Evolutionary conservation across 192 early-diverging fungal species (phyloP).

Genomic region (Spinellus fusiger): DNA sequence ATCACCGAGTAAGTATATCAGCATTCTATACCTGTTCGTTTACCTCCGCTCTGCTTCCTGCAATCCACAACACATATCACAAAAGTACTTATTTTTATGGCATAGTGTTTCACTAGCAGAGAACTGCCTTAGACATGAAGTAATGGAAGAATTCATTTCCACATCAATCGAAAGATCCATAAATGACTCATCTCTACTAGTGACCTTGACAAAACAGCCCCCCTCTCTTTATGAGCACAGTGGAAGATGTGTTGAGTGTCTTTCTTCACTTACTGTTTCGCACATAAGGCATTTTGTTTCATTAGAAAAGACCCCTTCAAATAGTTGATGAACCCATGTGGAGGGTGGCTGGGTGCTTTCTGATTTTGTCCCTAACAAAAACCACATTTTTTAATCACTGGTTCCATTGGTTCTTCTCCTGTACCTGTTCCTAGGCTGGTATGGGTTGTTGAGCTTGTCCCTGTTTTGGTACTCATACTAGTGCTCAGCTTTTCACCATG

Average conservation of each 20-base stretch:
- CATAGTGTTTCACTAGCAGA: constrained; percentile 92
- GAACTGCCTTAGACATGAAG: constrained; percentile 91
- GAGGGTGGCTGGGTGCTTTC: constrained; percentile 16
- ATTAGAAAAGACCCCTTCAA: constrained; percentile 93
- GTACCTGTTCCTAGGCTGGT: background rate
- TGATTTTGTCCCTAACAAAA: no score
- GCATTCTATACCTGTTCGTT: background rate
- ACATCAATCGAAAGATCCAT: constrained; percentile 96
- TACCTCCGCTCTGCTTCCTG: constrained; percentile 94
- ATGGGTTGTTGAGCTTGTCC: background rate
- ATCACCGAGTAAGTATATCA: background rate
- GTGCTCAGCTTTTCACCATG: constrained; percentile 1
- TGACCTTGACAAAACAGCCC: constrained; percentile 46
- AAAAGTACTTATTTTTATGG: constrained; percentile 97
- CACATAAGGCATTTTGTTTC: constrained; percentile 97
- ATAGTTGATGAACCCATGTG: constrained; percentile 94
- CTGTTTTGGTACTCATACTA: no score
- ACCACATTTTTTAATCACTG: background rate
- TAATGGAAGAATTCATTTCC: constrained; percentile 92
- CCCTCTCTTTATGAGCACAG: background rate
- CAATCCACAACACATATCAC: constrained; percentile 87
- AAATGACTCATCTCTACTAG: constrained; percentile 90
- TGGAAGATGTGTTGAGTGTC: background rate
- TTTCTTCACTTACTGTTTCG: constrained; percentile 61
- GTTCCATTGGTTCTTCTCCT: background rate